Conservation (phyloP, 768 basidiomycete species). For the Stropharia rugosoannulata region DNA sequence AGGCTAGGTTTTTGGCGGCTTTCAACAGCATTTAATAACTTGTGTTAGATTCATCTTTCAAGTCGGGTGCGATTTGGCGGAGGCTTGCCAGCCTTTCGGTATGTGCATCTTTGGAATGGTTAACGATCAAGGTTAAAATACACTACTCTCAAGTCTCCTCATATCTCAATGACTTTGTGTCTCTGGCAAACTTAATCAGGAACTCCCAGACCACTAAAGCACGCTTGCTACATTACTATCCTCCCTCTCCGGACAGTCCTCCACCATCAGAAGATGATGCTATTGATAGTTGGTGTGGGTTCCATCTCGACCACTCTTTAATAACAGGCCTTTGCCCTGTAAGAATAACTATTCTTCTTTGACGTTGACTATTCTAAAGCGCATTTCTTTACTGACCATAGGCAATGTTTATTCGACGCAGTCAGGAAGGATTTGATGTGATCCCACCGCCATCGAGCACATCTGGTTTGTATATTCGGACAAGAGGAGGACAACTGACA, state of each 20-base stretch:
- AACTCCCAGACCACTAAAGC: slow-evolving; percentile 87
- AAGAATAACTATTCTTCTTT: slow-evolving; percentile 19
- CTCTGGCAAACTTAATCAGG: slow-evolving; percentile 69
- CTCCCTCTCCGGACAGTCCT: slow-evolving; percentile 47
- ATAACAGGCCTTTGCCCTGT: slow-evolving; percentile 93
- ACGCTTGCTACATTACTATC: slow-evolving; percentile 95
- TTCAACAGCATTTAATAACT: neutral
- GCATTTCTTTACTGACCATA: slow-evolving; percentile 22
- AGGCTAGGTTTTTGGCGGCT: neutral
- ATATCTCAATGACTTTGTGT: slow-evolving; percentile 64
- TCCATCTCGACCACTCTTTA: slow-evolving; percentile 89
- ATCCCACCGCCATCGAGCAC: slow-evolving; percentile 69
- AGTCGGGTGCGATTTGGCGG: slow-evolving; percentile 79
- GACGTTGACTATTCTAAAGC: slow-evolving; percentile 1
- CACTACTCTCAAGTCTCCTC: slow-evolving; percentile 51
- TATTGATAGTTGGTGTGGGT: slow-evolving; percentile 92
- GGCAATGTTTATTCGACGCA: slow-evolving; percentile 82
- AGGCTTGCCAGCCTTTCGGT: slow-evolving; percentile 93
- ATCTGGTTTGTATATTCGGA: slow-evolving; percentile 91
- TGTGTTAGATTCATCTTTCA: slow-evolving; percentile 68
- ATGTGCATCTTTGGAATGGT: slow-evolving; percentile 9
- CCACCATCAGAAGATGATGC: slow-evolving; percentile 53
- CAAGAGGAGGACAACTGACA: slow-evolving; percentile 71
- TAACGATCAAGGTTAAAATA: neutral
- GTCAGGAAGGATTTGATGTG: slow-evolving; percentile 34